These are phyloP conservation scores for Teunomyces cretensis DNA, from an alignment of 805 yeast genomes.

Conservation along the genomic window DNA sequence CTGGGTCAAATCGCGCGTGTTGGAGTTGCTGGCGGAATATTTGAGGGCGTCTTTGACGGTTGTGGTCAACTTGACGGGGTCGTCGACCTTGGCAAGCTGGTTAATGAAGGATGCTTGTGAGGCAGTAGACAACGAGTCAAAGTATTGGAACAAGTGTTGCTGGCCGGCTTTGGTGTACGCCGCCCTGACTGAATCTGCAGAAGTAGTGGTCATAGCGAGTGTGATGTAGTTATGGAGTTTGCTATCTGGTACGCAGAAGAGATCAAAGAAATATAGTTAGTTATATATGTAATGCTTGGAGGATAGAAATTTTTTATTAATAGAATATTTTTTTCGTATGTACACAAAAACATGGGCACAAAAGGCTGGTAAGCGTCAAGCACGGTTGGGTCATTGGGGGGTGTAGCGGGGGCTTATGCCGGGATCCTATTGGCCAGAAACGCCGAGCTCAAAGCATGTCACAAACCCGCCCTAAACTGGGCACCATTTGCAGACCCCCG, in stretches of 20 bases:
- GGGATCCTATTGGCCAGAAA: not conserved
- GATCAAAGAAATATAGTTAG: not conserved
- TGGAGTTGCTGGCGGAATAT: conserved; percentile 27
- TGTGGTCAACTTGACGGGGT: conserved; percentile 40
- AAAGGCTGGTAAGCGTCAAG: not conserved
- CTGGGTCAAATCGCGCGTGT: conserved; percentile 37
- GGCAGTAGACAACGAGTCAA: conserved; percentile 35
- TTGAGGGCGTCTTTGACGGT: conserved; percentile 49
- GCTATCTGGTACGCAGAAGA: not conserved
- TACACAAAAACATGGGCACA: conserved; percentile 3
- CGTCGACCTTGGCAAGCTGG: conserved; percentile 42
- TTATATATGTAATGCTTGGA: no score
- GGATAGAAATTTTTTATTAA: conserved; percentile 1
- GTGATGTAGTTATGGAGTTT: not conserved
- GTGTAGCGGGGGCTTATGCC: not conserved
- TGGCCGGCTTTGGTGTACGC: conserved; percentile 50
- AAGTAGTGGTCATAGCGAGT: conserved; percentile 10
- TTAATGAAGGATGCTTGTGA: conserved; percentile 35
- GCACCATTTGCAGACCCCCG: no score
- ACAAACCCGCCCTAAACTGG: no score
- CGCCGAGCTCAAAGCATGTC: not conserved
- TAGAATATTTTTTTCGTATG: conserved; percentile 1
- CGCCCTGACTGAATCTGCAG: conserved; percentile 16
- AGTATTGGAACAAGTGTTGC: conserved; percentile 50
- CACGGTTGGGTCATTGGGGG: no score